These are phyloP conservation scores for Novymonas esmeraldas DNA, from an alignment of 208 protist genomes.

Conservation along the genomic window DNA sequence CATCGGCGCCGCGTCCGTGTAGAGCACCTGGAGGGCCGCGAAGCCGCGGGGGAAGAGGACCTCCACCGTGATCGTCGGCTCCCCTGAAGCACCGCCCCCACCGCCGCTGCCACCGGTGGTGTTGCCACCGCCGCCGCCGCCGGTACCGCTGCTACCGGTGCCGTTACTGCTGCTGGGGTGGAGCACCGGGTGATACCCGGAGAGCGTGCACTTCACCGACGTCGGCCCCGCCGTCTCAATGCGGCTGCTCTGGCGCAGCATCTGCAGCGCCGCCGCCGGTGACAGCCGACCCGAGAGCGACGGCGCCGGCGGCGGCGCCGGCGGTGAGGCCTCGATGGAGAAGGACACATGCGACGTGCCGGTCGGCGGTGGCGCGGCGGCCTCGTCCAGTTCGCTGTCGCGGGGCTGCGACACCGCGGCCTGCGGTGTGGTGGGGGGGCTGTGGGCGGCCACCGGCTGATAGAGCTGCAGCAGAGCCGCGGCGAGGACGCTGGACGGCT, in stretches of 20 bases:
- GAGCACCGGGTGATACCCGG: slow-evolving; percentile 21
- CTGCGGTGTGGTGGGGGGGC: neutral
- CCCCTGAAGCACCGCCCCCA: neutral
- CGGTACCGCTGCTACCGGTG: neutral
- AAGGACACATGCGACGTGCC: slow-evolving; percentile 9
- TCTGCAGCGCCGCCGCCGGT: slow-evolving; percentile 13
- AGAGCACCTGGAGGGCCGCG: slow-evolving; percentile 55
- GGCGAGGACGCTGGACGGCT: slow-evolving; percentile 56
- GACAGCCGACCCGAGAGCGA: slow-evolving; percentile 7
- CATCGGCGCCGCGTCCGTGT: slow-evolving; percentile 37
- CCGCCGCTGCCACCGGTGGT: neutral
- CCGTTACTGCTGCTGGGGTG: neutral
- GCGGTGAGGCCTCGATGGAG: neutral
- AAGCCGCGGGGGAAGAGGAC: slow-evolving; percentile 64
- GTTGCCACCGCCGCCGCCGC: neutral
- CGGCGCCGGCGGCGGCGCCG: neutral
- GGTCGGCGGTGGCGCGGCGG: neutral
- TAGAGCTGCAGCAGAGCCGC: slow-evolving; percentile 36
- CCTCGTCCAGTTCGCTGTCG: neutral
- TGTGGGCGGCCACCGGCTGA: neutral
- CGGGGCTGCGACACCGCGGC: neutral
- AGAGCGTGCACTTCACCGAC: slow-evolving; percentile 22
- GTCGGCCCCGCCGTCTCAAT: neutral
- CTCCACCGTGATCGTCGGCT: slow-evolving; percentile 48
- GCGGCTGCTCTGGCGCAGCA: slow-evolving; percentile 12